A percentile compares a stretch with the other conserved stretches of the same genome.
phyloP scores from a whole-genome alignment of 345 rosid species.

The Populus davidiana region DNA sequence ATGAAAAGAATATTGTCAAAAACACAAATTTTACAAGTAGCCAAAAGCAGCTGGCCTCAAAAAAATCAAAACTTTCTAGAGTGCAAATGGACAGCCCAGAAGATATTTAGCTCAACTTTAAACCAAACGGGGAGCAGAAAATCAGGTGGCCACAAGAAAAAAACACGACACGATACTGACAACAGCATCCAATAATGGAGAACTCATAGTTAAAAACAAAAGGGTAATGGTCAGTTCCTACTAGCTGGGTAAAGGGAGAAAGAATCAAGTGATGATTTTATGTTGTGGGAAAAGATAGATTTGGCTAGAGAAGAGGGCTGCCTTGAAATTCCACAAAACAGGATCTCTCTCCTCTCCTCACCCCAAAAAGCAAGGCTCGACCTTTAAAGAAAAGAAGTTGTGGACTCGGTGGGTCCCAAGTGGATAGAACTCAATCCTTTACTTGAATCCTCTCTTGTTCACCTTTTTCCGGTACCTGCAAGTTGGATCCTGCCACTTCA shows the following conservation, averaged over 20 bases:
- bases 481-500: constrained; percentile 9
- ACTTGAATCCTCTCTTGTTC: neutral
- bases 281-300: constrained; percentile 24
- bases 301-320: constrained; percentile 24
- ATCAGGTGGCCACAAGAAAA: constrained; percentile 16
- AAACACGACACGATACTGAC: constrained; percentile 14
- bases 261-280: constrained; percentile 9
- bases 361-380: constrained; percentile 4
- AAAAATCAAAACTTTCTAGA: constrained; percentile 3
- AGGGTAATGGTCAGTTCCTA: too few species aligned
- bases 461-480: constrained; percentile 10
- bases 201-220: neutral
- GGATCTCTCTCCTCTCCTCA: constrained; percentile 3
- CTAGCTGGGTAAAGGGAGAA: neutral
- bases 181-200: neutral
- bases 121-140: constrained; percentile 16
- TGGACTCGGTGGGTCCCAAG: constrained; percentile 32
- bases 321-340: constrained; percentile 24
- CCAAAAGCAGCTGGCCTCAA: neutral
- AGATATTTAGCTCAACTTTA: neutral
- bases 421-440: constrained; percentile 11
- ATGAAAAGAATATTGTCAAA: neutral
- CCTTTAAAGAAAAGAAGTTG: constrained; percentile 1
- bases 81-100: constrained; percentile 3
- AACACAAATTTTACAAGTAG: neutral